Evolutionary conservation across 2,329 filamentous ascomycete species (phyloP).

Genomic region (Sarocladium brachiariae): DNA sequence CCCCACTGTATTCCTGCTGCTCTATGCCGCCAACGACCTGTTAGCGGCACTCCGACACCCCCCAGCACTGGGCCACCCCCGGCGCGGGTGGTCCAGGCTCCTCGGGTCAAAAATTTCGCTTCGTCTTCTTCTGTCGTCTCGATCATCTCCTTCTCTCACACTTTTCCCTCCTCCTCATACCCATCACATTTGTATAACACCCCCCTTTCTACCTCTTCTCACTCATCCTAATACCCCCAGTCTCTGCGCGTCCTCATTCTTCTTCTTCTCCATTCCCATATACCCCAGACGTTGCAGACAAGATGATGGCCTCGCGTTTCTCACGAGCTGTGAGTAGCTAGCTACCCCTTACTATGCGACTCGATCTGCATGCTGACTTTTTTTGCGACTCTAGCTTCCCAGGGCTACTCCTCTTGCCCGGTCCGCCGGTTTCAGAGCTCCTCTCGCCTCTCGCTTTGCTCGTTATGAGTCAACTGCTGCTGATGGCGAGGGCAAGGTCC

Average conservation of each 20-base stretch:
- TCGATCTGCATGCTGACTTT: conserved; percentile 16
- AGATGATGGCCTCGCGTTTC: conserved; percentile 67
- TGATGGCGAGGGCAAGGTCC: conserved; percentile 64
- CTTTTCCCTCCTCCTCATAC: conserved; percentile 17
- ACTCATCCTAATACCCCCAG: conserved; percentile 19
- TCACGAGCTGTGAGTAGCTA: conserved; percentile 63
- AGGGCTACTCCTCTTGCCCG: conserved; percentile 65
- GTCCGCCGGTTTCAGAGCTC: conserved; percentile 60
- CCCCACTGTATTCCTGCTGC: conserved; percentile 1
- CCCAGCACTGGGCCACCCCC: neutral
- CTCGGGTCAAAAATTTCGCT: conserved; percentile 28
- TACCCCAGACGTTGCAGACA: conserved; percentile 34
- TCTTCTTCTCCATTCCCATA: conserved; percentile 26
- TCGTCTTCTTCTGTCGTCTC: conserved; percentile 11
- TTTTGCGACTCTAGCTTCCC: conserved; percentile 56
- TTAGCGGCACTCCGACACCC: neutral
- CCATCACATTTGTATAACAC: conserved; percentile 20
- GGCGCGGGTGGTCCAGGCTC: conserved; percentile 8
- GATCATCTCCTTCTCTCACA: conserved; percentile 20
- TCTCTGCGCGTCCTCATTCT: conserved; percentile 25
- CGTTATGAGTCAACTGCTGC: conserved; percentile 64
- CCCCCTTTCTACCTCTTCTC: conserved; percentile 17
- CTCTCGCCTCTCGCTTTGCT: conserved; percentile 66
- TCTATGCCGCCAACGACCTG: neutral
- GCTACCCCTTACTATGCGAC: conserved; percentile 8